Evolutionary conservation across 2,329 filamentous ascomycete genomes (phyloP).

Genomic region (Hirsutella minnesotensis): DNA sequence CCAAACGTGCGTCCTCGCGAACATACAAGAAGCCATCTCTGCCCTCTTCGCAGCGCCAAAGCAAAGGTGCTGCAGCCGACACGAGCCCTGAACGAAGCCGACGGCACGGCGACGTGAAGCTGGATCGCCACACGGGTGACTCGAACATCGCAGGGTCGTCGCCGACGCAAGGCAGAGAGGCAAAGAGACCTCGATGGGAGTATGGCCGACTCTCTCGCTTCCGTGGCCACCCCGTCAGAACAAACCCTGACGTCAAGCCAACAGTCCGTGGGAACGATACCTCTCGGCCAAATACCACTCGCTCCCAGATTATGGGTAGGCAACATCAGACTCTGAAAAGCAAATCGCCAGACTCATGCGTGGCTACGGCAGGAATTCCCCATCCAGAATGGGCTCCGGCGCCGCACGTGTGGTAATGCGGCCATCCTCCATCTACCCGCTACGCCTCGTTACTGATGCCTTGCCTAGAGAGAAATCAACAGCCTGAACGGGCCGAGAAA

Average conservation of each 20-base stretch:
- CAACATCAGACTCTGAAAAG: slow-evolving; percentile 1
- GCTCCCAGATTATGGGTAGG: slow-evolving; percentile 31
- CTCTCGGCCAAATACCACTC: slow-evolving; percentile 21
- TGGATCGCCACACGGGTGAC: slow-evolving; percentile 13
- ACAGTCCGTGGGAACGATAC: slow-evolving; percentile 22
- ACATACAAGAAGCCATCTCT: too few relatives aligned
- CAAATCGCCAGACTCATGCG: background rate
- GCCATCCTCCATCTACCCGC: too few relatives aligned
- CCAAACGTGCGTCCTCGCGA: too few relatives aligned
- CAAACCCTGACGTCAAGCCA: slow-evolving; percentile 2
- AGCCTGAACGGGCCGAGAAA: too few relatives aligned
- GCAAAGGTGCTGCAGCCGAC: too few relatives aligned
- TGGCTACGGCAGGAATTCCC: background rate
- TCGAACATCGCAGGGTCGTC: slow-evolving; percentile 2
- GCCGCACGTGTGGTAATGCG: too few relatives aligned
- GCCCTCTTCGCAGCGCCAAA: too few relatives aligned
- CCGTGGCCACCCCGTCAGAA: background rate
- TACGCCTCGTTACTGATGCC: too few relatives aligned
- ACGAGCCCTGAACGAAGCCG: background rate
- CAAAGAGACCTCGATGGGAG: slow-evolving; percentile 17
- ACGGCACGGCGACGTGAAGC: slow-evolving; percentile 10
- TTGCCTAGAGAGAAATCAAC: too few relatives aligned
- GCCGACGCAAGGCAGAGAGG: slow-evolving; percentile 6
- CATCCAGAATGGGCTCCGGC: background rate
- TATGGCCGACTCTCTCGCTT: slow-evolving; percentile 10